Evolutionary conservation across 306 rosid genomes (phyloP), one percentile per base, ranked within the genome.

Genomic region (Glycyrrhiza uralensis): DNA sequence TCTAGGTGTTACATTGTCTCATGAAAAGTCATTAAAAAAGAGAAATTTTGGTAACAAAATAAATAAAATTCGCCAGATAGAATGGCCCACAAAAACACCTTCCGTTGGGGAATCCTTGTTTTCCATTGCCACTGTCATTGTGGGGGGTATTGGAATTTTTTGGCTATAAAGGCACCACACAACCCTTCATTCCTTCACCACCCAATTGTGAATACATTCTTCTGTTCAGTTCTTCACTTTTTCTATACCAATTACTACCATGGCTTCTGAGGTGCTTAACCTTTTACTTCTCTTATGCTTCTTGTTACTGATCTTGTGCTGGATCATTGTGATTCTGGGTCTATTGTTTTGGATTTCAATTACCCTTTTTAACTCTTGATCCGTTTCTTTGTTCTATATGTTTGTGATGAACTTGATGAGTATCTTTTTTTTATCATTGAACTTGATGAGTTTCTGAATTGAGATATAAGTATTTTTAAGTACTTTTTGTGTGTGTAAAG

Each of bases 181-280:
- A 60, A 5, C 13, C 15, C 11, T 20, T 42, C 20, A 35, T 73
- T 56, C 61, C 50, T 13, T 17, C 41, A 41, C 60, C 9, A 28
- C 49, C 7, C 20, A 39, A 3, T 10, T 23, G n/a, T 66, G 7
- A 50, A 24, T 38, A 45, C 32, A 23, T 36, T 19, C 3, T 65
- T 57, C 67, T 45, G n/a, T 75, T 24, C 4, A n/a, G n/a, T 11
- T 28, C 2, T 67, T 67, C 78, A 55, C 18, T 50, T 49, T 67
- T 67, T 36, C 11, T 54, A 9, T 3, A 42, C n/a, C 10, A 11
- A n/a, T 11, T 14, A 38, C 41, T 54, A 13, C 72, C 51, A 74
- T 80, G 84, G 33, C 83, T 67, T 75, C 84, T 59, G 80, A 80
- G 84, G 84, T 80, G 4, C 44, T 66, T 5, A 41, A 13, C 18